Conservation (phyloP, 768 basidiomycete genomes). For the Mrakia blollopis region DNA sequence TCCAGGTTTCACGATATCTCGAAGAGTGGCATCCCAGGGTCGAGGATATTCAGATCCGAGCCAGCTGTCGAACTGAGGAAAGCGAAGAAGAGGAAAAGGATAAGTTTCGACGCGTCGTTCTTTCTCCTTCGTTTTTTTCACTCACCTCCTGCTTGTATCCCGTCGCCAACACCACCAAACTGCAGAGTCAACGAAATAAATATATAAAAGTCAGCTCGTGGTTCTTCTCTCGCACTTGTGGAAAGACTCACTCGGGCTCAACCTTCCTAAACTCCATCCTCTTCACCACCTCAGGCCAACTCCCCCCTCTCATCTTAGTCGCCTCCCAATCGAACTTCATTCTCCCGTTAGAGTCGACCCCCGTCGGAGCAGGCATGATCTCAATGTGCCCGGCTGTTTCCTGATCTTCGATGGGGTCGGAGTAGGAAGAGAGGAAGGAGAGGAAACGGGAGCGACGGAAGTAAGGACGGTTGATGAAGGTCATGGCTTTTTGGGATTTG, state of each 20-base stretch:
- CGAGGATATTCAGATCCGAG: conserved; percentile 46
- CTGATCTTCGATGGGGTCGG: conserved; percentile 56
- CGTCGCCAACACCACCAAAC: conserved; percentile 51
- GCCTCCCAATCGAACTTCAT: conserved; percentile 49
- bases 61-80: conserved; percentile 37
- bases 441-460: conserved; percentile 49
- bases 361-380: conserved; percentile 56
- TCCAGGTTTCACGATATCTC: conserved; percentile 48
- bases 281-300: conserved; percentile 35
- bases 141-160: conserved; percentile 45
- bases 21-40: conserved; percentile 49
- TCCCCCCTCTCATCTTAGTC: conserved; percentile 46
- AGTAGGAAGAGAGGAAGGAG: conserved; percentile 54
- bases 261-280: conserved; percentile 48
- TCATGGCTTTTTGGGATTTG: conserved; percentile 59
- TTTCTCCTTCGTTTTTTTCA: neutral
- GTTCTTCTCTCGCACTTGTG: too few species aligned
- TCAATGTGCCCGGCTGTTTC: conserved; percentile 47
- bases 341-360: conserved; percentile 48
- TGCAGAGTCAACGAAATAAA: neutral
- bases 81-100: conserved; percentile 43
- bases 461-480: conserved; percentile 53
- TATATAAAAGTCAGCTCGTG: neutral
- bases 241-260: conserved; percentile 46
- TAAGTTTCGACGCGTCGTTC: conserved; percentile 42